phyloP scores from a whole-genome alignment of 2,329 filamentous ascomycete species.

The Nemania bipapillata region DNA sequence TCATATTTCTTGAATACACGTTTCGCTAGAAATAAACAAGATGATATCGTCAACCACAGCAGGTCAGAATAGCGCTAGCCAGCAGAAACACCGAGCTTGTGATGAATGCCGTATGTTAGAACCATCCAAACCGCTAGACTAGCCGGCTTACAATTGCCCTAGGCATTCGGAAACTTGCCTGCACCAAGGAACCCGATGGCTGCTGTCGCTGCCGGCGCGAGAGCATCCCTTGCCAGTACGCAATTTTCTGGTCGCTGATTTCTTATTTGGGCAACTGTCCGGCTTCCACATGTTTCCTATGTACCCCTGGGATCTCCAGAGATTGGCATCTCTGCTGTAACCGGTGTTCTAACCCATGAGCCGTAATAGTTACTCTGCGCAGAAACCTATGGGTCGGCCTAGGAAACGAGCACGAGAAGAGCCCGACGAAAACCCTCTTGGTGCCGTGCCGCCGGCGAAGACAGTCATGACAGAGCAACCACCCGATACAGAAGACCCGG shows the following conservation, averaged over 20 bases:
- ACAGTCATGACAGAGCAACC: slow-evolving; percentile 45
- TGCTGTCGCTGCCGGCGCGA: slow-evolving; percentile 70
- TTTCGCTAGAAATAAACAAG: neutral
- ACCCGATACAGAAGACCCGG: slow-evolving; percentile 45
- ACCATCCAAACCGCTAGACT: slow-evolving; percentile 1
- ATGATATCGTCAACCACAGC: slow-evolving; percentile 32
- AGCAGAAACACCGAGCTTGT: slow-evolving; percentile 69
- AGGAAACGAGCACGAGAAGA: slow-evolving; percentile 63
- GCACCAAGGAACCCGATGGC: slow-evolving; percentile 69
- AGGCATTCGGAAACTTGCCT: slow-evolving; percentile 73
- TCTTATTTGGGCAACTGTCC: neutral
- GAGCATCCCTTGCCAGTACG: slow-evolving; percentile 62
- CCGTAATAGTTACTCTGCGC: slow-evolving; percentile 63
- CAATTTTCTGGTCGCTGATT: neutral
- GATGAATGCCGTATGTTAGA: slow-evolving; percentile 71
- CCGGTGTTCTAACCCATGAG: slow-evolving; percentile 6
- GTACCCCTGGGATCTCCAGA: neutral
- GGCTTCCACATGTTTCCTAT: neutral
- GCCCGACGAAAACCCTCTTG: slow-evolving; percentile 29
- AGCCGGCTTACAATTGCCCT: slow-evolving; percentile 21
- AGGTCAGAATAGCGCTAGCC: slow-evolving; percentile 34
- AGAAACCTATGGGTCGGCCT: slow-evolving; percentile 74
- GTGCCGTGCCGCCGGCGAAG: slow-evolving; percentile 39
- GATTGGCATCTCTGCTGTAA: neutral
- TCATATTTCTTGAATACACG: neutral